Evolutionary conservation across 768 basidiomycete species (phyloP), one percentile per base, ranked within the genome.

Genomic region (Guyanaporus albipodus): DNA sequence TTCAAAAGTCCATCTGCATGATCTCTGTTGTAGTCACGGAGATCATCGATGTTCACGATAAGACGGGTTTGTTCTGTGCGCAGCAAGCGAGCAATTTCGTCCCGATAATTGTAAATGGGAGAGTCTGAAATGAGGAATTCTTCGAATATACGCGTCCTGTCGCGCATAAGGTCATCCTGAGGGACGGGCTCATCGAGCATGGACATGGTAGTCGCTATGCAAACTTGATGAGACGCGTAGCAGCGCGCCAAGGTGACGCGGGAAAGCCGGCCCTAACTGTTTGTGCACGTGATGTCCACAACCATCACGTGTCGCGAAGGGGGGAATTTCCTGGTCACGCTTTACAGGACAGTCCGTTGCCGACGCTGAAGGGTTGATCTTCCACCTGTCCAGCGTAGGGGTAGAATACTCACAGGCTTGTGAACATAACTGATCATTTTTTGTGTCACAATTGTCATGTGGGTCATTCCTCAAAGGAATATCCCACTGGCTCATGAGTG

Each of bases 41-140:
- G 71, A 70, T 98, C 92, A 67, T 98, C 94, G 57, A 98, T 78
- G 67, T 96, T 98, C 66, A 99, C 82, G 58, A 94, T 83, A 59
- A 98, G 83, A 66, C 96, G 83, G 60, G 89, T 85, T 62, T 85
- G 82, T 59, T 88, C 85, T 17, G 76, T 74, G 46, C 87, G 82
- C 38, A 97, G 78, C 83, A 97, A 82, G 56, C 82, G 79, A 36
- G 78, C 74, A 54, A 95, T 85, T 47, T 87, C 85, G 58, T 92
- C 85, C 58, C 83, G 80, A 73, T 95, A 94, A 67, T 89, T 90
- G 74, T 81, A 82, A 17, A 81, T 59, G 22, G 76, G 64, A 4
- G 79, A 79, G 47, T 83, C 83, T 29, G 81, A 78, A 55, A 80
- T 78, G 28, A 91, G 75, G 53, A 96, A 94, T 52, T 89, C 87